A percentile compares a stretch with the other conserved stretches of the same genome.
Evolutionary conservation across 2,329 filamentous ascomycete genomes (phyloP).

Genomic region (Pyrenochaeta sp.): DNA sequence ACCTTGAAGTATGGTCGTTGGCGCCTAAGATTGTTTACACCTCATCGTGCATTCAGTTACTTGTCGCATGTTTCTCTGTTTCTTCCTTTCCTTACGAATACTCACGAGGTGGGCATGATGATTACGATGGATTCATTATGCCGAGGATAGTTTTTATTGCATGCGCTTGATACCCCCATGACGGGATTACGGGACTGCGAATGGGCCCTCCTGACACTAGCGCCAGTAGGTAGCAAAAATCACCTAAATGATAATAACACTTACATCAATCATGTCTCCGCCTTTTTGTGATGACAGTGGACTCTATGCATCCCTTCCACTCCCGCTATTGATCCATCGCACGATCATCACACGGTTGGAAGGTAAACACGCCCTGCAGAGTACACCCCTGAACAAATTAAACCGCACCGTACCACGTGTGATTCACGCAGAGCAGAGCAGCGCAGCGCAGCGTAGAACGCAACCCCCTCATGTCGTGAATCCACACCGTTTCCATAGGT

Average conservation of each 20-base stretch:
- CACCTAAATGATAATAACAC: constrained; percentile 26
- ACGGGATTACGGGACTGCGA: constrained; percentile 22
- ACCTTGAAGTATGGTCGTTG: constrained; percentile 21
- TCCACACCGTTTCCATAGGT: too few relatives aligned
- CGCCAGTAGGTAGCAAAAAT: constrained; percentile 32
- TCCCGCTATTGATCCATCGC: too few relatives aligned
- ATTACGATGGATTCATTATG: constrained; percentile 33
- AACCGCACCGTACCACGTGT: neutral
- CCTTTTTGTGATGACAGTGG: too few relatives aligned
- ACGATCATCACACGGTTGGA: too few relatives aligned
- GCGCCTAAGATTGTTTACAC: constrained; percentile 19
- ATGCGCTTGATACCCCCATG: constrained; percentile 45
- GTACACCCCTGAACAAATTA: too few relatives aligned
- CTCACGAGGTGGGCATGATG: constrained; percentile 31
- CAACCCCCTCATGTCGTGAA: neutral
- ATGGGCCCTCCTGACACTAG: constrained; percentile 13
- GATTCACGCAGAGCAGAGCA: neutral
- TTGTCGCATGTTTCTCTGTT: constrained; percentile 14
- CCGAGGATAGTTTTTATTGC: constrained; percentile 26
- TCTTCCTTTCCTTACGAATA: constrained; percentile 19
- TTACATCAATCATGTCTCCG: neutral
- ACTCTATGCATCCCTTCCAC: too few relatives aligned
- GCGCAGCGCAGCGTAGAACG: too few relatives aligned
- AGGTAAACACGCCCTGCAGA: too few relatives aligned
- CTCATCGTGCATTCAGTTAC: constrained; percentile 10